Evolutionary conservation across 352 stramenopile species (phyloP).

Genomic region (Stephanocyclus meneghinianus): DNA sequence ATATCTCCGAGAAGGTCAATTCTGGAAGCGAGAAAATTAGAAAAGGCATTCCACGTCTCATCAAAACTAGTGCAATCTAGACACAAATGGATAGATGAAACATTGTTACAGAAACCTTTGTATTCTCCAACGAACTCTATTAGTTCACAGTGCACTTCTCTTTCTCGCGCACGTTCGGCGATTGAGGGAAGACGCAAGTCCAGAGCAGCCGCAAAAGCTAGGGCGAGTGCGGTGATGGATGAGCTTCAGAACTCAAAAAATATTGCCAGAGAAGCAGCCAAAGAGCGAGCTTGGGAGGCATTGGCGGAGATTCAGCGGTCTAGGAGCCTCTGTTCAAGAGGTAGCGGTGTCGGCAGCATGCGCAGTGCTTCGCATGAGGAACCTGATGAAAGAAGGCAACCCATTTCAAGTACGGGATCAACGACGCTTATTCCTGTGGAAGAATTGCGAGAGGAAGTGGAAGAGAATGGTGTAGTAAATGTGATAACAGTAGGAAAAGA

Average conservation of each 20-base stretch:
- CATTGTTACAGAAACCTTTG: background rate
- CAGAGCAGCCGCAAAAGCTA: conserved; percentile 10
- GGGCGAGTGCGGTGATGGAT: conserved; percentile 1
- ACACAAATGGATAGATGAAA: too few relatives aligned
- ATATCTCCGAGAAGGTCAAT: too few relatives aligned
- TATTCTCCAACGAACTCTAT: conserved; percentile 1
- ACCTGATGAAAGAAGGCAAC: background rate
- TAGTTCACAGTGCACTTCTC: background rate
- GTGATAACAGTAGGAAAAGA: background rate
- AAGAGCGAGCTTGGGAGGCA: background rate
- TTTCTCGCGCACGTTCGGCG: conserved; percentile 3
- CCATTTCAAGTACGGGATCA: background rate
- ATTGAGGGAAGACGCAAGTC: conserved; percentile 23
- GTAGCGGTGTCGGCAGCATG: background rate
- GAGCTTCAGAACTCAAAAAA: conserved; percentile 5
- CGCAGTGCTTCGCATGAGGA: background rate
- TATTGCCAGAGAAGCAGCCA: background rate
- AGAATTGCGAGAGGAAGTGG: background rate
- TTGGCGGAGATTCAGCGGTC: background rate
- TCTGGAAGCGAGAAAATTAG: too few relatives aligned
- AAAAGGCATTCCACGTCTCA: too few relatives aligned
- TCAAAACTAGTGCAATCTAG: too few relatives aligned
- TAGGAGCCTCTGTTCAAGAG: conserved; percentile 5
- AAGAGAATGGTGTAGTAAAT: background rate
- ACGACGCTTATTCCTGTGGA: background rate